These are phyloP conservation scores for Acorus calamus DNA, from an alignment of 106 monocot genomes.

Conservation along the genomic window DNA sequence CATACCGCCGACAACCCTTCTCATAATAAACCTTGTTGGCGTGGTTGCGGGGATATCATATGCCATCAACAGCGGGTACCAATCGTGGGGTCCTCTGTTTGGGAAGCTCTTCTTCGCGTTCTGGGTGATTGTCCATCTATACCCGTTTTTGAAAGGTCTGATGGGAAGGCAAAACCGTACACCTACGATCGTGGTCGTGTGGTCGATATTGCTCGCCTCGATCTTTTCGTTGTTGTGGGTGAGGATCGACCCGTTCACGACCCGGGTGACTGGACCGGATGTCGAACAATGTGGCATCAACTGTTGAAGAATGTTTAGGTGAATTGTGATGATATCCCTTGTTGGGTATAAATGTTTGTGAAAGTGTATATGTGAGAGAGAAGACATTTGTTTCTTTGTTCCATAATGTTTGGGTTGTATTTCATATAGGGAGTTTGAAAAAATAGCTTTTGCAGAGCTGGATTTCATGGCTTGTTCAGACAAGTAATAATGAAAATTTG, in stretches of 20 bases:
- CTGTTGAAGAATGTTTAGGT: conserved; percentile 21
- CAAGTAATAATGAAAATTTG: no score
- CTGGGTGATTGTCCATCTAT: conserved; percentile 94
- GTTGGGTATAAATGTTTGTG: no score
- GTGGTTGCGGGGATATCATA: conserved; percentile 81
- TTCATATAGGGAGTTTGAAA: no score
- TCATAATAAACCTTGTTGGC: conserved; percentile 80
- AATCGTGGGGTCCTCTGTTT: conserved; percentile 85
- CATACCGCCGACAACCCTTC: conserved; percentile 78
- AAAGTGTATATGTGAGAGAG: no score
- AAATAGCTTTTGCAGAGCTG: no score
- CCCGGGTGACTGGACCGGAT: conserved; percentile 70
- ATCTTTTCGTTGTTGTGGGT: conserved; percentile 90
- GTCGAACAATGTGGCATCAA: conserved; percentile 78
- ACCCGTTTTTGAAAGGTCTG: conserved; percentile 93
- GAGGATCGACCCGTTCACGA: conserved; percentile 81
- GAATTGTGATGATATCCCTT: no score
- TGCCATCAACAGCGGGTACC: conserved; percentile 82
- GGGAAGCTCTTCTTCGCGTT: conserved; percentile 97
- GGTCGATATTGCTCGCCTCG: conserved; percentile 88
- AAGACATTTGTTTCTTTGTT: no score
- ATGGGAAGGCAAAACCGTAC: conserved; percentile 89
- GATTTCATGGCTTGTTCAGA: no score
- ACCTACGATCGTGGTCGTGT: conserved; percentile 80
- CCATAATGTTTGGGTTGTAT: no score